Base-by-base conservation (phyloP, 2,329 filamentous ascomycete genomes). In the Metarhizium album region DNA sequence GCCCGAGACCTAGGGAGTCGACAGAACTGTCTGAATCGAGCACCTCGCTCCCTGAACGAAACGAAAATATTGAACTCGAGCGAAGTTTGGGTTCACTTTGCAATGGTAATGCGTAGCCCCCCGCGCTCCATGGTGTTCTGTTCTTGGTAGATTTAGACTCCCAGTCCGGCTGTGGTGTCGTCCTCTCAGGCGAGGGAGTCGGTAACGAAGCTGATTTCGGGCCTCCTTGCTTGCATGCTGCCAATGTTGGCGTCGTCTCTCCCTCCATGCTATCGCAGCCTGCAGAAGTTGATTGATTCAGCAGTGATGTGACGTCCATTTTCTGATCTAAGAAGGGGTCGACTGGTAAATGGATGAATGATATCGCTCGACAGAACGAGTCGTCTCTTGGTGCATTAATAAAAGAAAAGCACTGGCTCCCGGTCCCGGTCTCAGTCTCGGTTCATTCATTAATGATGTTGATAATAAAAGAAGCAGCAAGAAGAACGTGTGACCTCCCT, bases 81-180 rank as follows among this genome's bases (percentile, higher is more conserved):
- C 54, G 57, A 38, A 60, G 55, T 53, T 70, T 72, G 20, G 63
- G 62, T 45, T 73, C 69, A 49, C 69, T 54, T 13, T 68, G 64
- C 42, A 70, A 60, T 4, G 73, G 70, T 22, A 77, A 64, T 23
- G 71, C 72, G 54, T 74, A 77, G 42, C 74, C 74, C 33, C 69
- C 70, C 18, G 70, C 74, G 53, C 75, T 71, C 76, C 75, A 79
- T 48, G 74, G 74, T 38, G 66, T 75, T 50, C 74, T 70, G 29
- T 53, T 55, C 55, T 54, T 60, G 20, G 49, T 55, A 31, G 60
- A 54, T 24, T 51, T 57, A 20, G 51, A 42, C 43, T 59, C 57
- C 54, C 52, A 56, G 24, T 57, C 53, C 29, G 57, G 53, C 22
- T 55, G 57, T n/a, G 58, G 57, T 11, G 58, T 58, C 33, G 54